Percentiles rank a stretch among this genome's conserved stretches.
Conservation (phyloP, 176 grass and related monocot genomes). For the Paspalum notatum region DNA sequence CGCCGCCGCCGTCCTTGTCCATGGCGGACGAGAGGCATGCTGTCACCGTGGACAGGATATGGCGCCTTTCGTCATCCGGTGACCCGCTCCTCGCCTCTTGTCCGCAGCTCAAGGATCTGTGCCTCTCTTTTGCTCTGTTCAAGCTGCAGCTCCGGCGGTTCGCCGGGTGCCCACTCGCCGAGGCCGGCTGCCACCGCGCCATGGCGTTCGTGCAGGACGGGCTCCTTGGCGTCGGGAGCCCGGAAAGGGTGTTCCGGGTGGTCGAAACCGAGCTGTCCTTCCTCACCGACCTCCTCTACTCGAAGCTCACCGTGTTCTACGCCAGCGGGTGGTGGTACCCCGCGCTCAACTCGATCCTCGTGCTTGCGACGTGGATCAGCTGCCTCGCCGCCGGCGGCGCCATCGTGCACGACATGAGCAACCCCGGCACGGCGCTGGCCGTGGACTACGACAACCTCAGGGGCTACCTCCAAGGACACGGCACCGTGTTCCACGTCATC, state of each 20-base stretch:
- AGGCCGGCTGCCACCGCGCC: slow-evolving; percentile 41
- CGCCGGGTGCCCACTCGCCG: slow-evolving; percentile 38
- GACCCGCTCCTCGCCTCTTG: slow-evolving; percentile 26
- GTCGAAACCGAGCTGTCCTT: slow-evolving; percentile 52
- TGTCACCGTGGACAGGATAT: slow-evolving; percentile 46
- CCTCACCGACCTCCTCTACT: slow-evolving; percentile 57
- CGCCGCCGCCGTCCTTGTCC: not conserved
- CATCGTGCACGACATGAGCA: slow-evolving; percentile 57
- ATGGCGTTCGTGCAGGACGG: slow-evolving; percentile 42
- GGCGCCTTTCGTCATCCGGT: slow-evolving; percentile 24
- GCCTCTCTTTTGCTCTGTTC: slow-evolving; percentile 48
- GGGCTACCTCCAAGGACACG: slow-evolving; percentile 41
- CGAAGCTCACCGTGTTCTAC: slow-evolving; percentile 56
- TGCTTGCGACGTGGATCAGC: slow-evolving; percentile 44
- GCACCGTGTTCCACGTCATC: slow-evolving; percentile 47
- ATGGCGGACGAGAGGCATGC: slow-evolving; percentile 32
- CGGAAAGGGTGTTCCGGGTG: slow-evolving; percentile 42
- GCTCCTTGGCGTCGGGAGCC: slow-evolving; percentile 11
- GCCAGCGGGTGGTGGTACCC: slow-evolving; percentile 61
- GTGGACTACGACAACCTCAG: slow-evolving; percentile 3
- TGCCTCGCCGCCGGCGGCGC: slow-evolving; percentile 46
- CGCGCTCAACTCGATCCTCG: slow-evolving; percentile 39
- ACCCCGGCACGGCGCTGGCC: slow-evolving; percentile 37
- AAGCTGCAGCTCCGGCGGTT: slow-evolving; percentile 59
- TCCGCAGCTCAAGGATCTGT: slow-evolving; percentile 38